These are phyloP conservation scores for Fremontodendron californicum DNA, from an alignment of 345 rosid genomes.

Conservation along the genomic window DNA sequence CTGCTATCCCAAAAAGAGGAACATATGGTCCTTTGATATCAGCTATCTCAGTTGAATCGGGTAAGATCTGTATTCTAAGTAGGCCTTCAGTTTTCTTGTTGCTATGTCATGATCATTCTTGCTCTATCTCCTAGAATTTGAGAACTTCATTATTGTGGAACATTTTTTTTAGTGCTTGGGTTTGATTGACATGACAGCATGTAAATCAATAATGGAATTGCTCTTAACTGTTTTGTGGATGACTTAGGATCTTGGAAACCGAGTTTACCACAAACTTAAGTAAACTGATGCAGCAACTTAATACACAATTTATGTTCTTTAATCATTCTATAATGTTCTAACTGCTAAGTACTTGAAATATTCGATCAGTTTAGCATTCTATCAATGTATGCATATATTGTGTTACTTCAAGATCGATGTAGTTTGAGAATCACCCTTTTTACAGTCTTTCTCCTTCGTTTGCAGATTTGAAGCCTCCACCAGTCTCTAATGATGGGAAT, in stretches of 20 bases:
- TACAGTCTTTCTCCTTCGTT: too few relatives aligned
- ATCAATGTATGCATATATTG: too few relatives aligned
- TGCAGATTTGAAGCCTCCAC: constrained; percentile 11
- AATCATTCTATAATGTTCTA: neutral
- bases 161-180: neutral
- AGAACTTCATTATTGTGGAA: neutral
- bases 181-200: neutral
- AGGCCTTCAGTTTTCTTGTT: neutral
- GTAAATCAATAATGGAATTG: too few relatives aligned
- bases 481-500: neutral
- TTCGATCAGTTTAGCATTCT: neutral
- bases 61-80: constrained; percentile 18
- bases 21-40: constrained; percentile 45
- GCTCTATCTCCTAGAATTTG: neutral
- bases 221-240: too few relatives aligned
- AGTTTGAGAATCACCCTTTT: neutral
- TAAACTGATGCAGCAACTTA: neutral
- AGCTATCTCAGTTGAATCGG: constrained; percentile 32
- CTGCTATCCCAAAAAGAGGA: constrained; percentile 25
- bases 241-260: neutral
- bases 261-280: neutral
- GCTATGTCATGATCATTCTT: neutral
- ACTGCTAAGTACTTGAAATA: neutral
- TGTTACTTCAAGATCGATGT: neutral
- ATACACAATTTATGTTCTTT: neutral